phyloP scores from a whole-genome alignment of 768 basidiomycete species.

The Tricholomella constricta region DNA sequence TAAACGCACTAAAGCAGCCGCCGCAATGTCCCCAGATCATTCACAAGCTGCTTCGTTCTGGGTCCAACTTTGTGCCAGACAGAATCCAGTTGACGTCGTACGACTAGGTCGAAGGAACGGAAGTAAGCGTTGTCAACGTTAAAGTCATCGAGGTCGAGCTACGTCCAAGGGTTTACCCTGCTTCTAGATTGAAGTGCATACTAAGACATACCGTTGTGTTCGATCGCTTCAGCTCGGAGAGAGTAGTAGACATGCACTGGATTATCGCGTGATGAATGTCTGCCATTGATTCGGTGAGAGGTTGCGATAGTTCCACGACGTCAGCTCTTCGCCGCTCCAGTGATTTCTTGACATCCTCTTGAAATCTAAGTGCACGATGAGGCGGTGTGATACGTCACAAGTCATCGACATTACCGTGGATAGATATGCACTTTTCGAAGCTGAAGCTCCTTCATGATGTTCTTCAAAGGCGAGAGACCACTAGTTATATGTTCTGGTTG shows the following conservation, averaged over 20 bases:
- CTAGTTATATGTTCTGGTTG: constrained; percentile 94
- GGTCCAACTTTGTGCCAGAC: constrained; percentile 98
- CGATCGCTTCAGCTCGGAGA: constrained; percentile 87
- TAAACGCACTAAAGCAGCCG: constrained; percentile 72
- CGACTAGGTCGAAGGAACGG: constrained; percentile 85
- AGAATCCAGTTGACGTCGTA: constrained; percentile 85
- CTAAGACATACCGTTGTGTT: constrained; percentile 61
- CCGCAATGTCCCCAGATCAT: constrained; percentile 82
- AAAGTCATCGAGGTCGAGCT: constrained; percentile 95
- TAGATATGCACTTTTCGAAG: constrained; percentile 88
- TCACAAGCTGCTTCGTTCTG: constrained; percentile 88
- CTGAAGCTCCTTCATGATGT: constrained; percentile 91
- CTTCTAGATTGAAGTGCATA: not conserved
- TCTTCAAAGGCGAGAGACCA: constrained; percentile 88
- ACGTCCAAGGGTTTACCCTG: not conserved
- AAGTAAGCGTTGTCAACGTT: constrained; percentile 94
- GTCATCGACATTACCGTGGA: constrained; percentile 63
- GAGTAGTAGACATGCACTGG: constrained; percentile 90
- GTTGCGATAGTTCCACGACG: constrained; percentile 88
- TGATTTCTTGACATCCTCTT: constrained; percentile 81
- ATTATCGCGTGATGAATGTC: constrained; percentile 91
- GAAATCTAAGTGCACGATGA: constrained; percentile 62
- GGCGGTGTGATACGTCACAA: not conserved
- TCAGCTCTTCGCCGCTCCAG: constrained; percentile 86
- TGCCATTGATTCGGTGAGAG: constrained; percentile 83